These are phyloP conservation scores for Bullera alba DNA, from an alignment of 768 basidiomycete genomes.

Conservation along the genomic window DNA sequence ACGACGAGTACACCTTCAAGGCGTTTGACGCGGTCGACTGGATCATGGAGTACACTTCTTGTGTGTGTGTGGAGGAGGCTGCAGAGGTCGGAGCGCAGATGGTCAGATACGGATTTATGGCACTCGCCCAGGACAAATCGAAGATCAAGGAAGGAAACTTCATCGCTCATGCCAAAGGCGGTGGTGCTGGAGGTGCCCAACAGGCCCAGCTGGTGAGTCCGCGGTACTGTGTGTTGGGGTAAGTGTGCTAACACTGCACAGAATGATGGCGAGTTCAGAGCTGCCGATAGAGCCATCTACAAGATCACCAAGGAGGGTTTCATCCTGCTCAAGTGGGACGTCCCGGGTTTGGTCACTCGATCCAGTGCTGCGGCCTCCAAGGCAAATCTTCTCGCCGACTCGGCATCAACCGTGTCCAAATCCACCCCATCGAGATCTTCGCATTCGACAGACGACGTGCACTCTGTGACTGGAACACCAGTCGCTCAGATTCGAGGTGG, in stretches of 20 bases:
- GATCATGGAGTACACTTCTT: slow-evolving; percentile 95
- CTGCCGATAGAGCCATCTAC: slow-evolving; percentile 91
- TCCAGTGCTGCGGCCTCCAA: slow-evolving; percentile 5
- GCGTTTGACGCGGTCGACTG: slow-evolving; percentile 87
- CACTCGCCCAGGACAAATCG: slow-evolving; percentile 54
- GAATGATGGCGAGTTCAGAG: slow-evolving; percentile 94
- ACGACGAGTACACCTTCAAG: slow-evolving; percentile 61
- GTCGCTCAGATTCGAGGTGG: background rate
- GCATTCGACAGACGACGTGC: slow-evolving; percentile 8
- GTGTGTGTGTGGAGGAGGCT: slow-evolving; percentile 90
- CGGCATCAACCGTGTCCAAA: slow-evolving; percentile 55
- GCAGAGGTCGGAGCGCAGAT: slow-evolving; percentile 98
- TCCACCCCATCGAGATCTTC: slow-evolving; percentile 8
- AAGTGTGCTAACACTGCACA: slow-evolving; percentile 41
- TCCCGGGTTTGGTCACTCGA: slow-evolving; percentile 7
- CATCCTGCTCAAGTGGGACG: slow-evolving; percentile 77
- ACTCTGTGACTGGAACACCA: background rate
- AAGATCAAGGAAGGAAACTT: slow-evolving; percentile 36
- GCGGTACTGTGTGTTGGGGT: background rate
- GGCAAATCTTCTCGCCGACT: slow-evolving; percentile 49
- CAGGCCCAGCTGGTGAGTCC: slow-evolving; percentile 35
- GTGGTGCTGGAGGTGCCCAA: slow-evolving; percentile 35
- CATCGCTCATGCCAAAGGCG: slow-evolving; percentile 33
- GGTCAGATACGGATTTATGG: slow-evolving; percentile 85
- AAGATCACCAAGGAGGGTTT: slow-evolving; percentile 87